Base-by-base conservation (phyloP, 768 basidiomycete genomes). In the Suillus occidentalis region DNA sequence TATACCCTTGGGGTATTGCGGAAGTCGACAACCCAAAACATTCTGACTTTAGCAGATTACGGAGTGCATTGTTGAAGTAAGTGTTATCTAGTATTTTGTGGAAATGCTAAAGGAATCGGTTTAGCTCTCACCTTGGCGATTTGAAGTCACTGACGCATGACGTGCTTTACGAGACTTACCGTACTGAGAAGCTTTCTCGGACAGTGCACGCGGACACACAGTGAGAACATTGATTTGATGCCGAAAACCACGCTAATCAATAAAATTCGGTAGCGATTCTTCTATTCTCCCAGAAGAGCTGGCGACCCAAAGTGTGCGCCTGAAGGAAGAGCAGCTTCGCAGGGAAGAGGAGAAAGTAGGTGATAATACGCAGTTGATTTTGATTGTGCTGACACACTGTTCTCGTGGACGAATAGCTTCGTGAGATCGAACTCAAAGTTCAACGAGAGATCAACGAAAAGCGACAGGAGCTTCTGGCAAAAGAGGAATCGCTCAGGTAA, bases 1-100 rank as follows among this genome's bases (percentile, higher is more conserved):
- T 95, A 73, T 99, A 99, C 79, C 97, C 97, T 5, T 99, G 97
- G 97, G 97, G 97, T 72, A 85, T 99, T 66, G 97, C 92, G 60
- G 96, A 99, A 76, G 96, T 99, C 66, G 97, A 99, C 83, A 98
- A 99, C 78, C 95, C 95, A n/a, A 92, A 94, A 76, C 97, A 99
- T 81, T 97, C 94, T n/a, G 97, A 99, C 82, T 99, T 99, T 77
- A 92, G 91, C 77, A 84, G 95, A 64, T 86, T 99, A 65, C 83
- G 97, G 70, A 91, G 92, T 67, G 97, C 96, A 49, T 83, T 99
- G 62, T 84, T 99, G 71, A 92, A 91, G 94, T 95, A 75, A 72
- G 83, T 25, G 58, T 78, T 10, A 8, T 18, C 45, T 59, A 7
- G 18, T 36, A 18, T 57, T 49, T 53, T n/a, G 6, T 18, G 25